Evolutionary conservation across 2,329 filamentous ascomycete genomes (phyloP), one percentile per base, ranked within the genome.

Genomic region (Plenodomus lindquistii): DNA sequence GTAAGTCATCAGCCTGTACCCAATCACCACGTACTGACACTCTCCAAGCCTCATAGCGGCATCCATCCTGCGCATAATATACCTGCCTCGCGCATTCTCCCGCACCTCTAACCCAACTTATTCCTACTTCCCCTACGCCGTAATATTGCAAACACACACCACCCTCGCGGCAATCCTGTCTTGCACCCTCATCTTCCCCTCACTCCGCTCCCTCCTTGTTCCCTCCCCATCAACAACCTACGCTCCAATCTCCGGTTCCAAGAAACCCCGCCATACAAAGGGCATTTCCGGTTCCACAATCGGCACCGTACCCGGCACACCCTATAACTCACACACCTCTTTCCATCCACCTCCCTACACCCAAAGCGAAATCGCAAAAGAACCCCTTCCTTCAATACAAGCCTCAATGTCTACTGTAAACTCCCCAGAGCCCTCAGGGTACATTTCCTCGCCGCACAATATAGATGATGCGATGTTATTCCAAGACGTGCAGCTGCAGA

Each of bases 101-200:
- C 18, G 44, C 31, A 20, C 36, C 11, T 36, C 48, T 2, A 57
- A 65, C 35, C 51, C 48, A 21, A 46, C 59, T 15, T 62, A 60
- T 37, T 44, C 54, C 27, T 60, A 44, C 20, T 55, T 62, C 13
- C 62, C 59, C 2, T 67, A 65, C 40, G 39, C 37, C 15, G 56
- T 63, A 21, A 46, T 50, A n/a, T 62, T 62, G 15, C 62, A 64
- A 50, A 42, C 42, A 21, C 62, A 67, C 29, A 51, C 59, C 9
- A 54, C 57, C 1, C 48, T 67, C 16, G 60, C 61, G 19, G 48
- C 60, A 3, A 50, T 67, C 13, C 37, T 68, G 8, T 48, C 61
- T 34, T 66, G 61, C 37, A 59, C 40, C 3, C 55, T 59, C 10
- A 56, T 54, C 4, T 43, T 68, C 16, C 56, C 57, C 21, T 59